Percentiles rank a stretch among this genome's conserved stretches.
Evolutionary conservation across 2,329 filamentous ascomycete species (phyloP).

Genomic region (Arthrinium phaeospermum): DNA sequence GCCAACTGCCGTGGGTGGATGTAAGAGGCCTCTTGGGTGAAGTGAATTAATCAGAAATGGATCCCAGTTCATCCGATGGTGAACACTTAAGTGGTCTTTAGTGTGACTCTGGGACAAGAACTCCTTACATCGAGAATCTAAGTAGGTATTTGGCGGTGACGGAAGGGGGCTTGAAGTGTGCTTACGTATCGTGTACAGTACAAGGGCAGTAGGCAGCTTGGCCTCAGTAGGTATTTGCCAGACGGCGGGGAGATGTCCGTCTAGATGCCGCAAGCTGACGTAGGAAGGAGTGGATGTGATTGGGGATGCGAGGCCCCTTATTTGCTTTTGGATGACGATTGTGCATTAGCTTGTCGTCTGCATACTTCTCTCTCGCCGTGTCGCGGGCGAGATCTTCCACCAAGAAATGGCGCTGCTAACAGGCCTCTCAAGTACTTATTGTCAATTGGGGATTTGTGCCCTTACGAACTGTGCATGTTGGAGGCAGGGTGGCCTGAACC

Average conservation of each 20-base stretch:
- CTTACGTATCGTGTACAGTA: not conserved
- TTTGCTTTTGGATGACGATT: not conserved
- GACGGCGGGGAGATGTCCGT: not conserved
- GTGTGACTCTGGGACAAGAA: not conserved
- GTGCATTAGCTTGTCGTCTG: not conserved
- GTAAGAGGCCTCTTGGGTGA: not conserved
- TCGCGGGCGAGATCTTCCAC: not conserved
- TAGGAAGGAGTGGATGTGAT: not conserved
- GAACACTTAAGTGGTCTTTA: not conserved
- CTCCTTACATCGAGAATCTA: not conserved
- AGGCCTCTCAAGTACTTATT: not conserved
- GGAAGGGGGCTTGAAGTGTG: not conserved
- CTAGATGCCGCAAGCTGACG: not conserved
- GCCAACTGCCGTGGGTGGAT: not conserved
- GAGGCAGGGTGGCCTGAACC: not conserved
- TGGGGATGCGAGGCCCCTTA: not conserved
- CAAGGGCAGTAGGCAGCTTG: not conserved
- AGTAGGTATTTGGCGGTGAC: not conserved
- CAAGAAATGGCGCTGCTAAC: not conserved
- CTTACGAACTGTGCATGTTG: not conserved
- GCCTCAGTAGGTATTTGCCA: not conserved
- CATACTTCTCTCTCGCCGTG: not conserved
- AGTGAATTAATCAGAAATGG: too few relatives aligned
- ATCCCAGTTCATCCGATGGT: not conserved
- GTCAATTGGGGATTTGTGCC: not conserved